These are phyloP conservation scores for Ogataea ganodermae DNA, from an alignment of 805 yeast species.

Conservation along the genomic window DNA sequence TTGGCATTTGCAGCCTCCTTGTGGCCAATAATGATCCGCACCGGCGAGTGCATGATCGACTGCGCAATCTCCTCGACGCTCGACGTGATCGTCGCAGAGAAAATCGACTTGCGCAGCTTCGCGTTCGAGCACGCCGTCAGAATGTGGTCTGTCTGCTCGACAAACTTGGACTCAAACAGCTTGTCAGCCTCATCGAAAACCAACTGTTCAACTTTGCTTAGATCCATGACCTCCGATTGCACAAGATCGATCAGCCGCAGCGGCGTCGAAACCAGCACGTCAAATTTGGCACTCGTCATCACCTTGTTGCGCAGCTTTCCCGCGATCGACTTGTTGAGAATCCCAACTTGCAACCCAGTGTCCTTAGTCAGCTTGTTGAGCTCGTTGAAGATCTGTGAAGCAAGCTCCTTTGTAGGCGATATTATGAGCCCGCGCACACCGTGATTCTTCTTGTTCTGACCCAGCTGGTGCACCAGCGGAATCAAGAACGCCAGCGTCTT, in stretches of 20 bases:
- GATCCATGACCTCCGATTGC: constrained; percentile 57
- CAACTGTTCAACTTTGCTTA: constrained; percentile 68
- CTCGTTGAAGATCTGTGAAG: constrained; percentile 78
- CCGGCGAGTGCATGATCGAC: constrained; percentile 80
- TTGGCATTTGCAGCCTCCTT: constrained; percentile 88
- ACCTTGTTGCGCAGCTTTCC: constrained; percentile 64
- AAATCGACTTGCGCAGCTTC: constrained; percentile 70
- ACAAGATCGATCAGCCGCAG: constrained; percentile 80
- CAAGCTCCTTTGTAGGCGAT: constrained; percentile 94
- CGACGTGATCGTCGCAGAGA: constrained; percentile 94
- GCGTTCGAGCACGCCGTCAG: constrained; percentile 57
- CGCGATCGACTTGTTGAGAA: constrained; percentile 72
- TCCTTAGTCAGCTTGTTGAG: constrained; percentile 59
- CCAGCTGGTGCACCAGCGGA: constrained; percentile 66
- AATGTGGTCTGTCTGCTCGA: constrained; percentile 88
- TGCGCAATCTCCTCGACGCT: constrained; percentile 87
- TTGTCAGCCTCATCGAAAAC: constrained; percentile 96
- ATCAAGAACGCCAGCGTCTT: constrained; percentile 88
- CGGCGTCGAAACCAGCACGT: constrained; percentile 85
- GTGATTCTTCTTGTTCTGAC: constrained; percentile 34
- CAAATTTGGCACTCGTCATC: constrained; percentile 64
- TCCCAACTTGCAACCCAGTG: constrained; percentile 57
- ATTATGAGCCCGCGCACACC: constrained; percentile 77
- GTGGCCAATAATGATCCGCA: constrained; percentile 87
- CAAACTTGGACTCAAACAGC: constrained; percentile 81